A percentile compares a stretch with the other conserved stretches of the same genome.
Conservation (phyloP, 1,284 basidiomycete genomes). For the Leccinum pachyderme region DNA sequence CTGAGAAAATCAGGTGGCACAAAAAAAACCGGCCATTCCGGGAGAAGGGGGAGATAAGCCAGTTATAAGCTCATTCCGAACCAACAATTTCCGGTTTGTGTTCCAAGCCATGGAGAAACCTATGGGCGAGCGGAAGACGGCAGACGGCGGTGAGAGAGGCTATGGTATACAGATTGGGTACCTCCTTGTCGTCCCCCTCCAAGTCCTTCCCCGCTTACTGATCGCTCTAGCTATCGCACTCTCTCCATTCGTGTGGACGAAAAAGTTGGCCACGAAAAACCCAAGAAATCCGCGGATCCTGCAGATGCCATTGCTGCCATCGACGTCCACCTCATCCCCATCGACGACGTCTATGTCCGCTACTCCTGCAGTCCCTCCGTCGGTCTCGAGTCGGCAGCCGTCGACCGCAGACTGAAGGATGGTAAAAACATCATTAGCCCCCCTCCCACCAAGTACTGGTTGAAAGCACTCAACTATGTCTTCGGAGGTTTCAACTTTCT, state of each 20-base stretch:
- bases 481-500: slow-evolving; percentile 56
- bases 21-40: neutral
- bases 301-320: slow-evolving; percentile 43
- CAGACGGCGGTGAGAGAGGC: slow-evolving; percentile 10
- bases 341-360: slow-evolving; percentile 43
- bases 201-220: neutral
- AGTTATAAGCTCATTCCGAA: slow-evolving; percentile 8
- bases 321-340: slow-evolving; percentile 44
- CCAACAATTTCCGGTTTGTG: neutral
- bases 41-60: slow-evolving; percentile 4
- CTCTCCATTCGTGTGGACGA: slow-evolving; percentile 42
- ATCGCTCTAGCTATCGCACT: slow-evolving; percentile 39
- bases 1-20: neutral
- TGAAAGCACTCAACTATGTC: slow-evolving; percentile 49
- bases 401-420: slow-evolving; percentile 40
- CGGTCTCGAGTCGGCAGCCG: slow-evolving; percentile 45
- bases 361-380: slow-evolving; percentile 42
- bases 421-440: slow-evolving; percentile 51
- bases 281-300: slow-evolving; percentile 31
- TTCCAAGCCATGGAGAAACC: slow-evolving; percentile 23
- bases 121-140: slow-evolving; percentile 7
- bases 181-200: rapidly evolving
- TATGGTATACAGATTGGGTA: slow-evolving; percentile 36
- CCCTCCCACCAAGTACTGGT: slow-evolving; percentile 45
- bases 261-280: slow-evolving; percentile 18